Conservation (phyloP, 768 basidiomycete species). For the Tylopilus rubrobrunneus region DNA sequence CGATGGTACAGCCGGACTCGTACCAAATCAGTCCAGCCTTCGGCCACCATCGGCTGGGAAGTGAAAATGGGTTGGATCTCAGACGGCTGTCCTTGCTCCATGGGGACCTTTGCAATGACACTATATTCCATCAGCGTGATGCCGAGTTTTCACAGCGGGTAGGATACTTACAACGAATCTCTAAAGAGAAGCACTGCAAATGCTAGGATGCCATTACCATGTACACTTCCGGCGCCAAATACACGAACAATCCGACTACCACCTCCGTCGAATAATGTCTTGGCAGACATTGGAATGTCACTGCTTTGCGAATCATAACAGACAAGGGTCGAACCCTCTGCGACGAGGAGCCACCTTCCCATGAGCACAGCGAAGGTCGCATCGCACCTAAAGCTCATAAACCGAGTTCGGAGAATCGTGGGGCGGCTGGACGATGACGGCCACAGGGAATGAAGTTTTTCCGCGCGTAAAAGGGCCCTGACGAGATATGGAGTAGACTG, state of each 20-base stretch:
- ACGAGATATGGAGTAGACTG: constrained; percentile 8
- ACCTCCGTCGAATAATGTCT: not conserved
- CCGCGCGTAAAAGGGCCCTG: constrained; percentile 2
- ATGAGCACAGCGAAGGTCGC: constrained; percentile 4
- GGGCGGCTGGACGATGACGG: not conserved
- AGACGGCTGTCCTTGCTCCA: not conserved
- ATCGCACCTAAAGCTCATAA: not conserved
- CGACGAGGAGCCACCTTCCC: constrained; percentile 10
- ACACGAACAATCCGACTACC: constrained; percentile 1
- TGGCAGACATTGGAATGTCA: not conserved
- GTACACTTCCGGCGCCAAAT: not conserved
- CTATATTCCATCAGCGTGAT: not conserved
- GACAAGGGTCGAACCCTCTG: constrained; percentile 2
- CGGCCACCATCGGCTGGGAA: not conserved
- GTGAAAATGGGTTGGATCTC: not conserved
- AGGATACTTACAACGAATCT: not conserved
- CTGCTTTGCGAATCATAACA: constrained; percentile 9
- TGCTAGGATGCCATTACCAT: constrained; percentile 3
- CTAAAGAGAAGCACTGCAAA: constrained; percentile 6
- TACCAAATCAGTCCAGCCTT: constrained; percentile 1
- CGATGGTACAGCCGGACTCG: constrained; percentile 5
- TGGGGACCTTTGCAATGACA: constrained; percentile 1
- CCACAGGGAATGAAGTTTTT: constrained; percentile 4
- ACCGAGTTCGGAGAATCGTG: not conserved
- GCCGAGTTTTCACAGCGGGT: not conserved